Base-by-base conservation (phyloP, 2,329 filamentous ascomycete species). In the Talaromyces sp. region DNA sequence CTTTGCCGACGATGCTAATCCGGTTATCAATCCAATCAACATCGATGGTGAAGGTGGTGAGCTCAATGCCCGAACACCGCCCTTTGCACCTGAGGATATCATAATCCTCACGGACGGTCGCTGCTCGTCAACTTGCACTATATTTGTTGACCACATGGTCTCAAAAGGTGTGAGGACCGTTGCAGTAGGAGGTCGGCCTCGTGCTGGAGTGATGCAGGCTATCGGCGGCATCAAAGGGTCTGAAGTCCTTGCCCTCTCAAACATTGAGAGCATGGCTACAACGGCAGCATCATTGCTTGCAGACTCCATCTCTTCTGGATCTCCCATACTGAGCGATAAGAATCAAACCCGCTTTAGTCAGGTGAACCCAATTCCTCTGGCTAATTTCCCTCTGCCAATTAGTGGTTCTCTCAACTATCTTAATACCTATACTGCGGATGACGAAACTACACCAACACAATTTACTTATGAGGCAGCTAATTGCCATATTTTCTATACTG, bases 181-280 rank as follows among this genome's bases (percentile, higher is more conserved):
- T 45, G 81, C 80, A 1, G 75, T 87, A 16, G 87, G 87, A 8
- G 87, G 88, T 0, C 82, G 85, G 0, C 83, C 86, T 0, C 73
- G 77, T 11, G 69, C 76, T 0, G 76, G 74, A 9, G 81, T 82
- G 0, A 89, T 87, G 78, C 86, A 89, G 75, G 82, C 80, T 7
- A 79, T 88, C 27, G 86, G 86, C 19, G 87, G 87, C 10, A 81
- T 85, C 64, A 86, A 87, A 69, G 87, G 87, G 1, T 66, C 70
- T 5, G 66, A 72, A 31, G 60, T 65, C 31, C 68, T 68, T 50
- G 33, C 31, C 6, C 62, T 62, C 3, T 3, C 19, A 35, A 7
- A 45, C 13, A 67, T 69, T 16, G 31, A 4, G 73, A 73, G 0
- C 73, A 73, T 5, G 70, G 56, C 57, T 13, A n/a, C 19, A 45